Percentiles rank a stretch among this genome's conserved stretches.
These are phyloP conservation scores for Pelargonium fulgidum DNA, from an alignment of 441 rosid species.

Conservation along the genomic window DNA sequence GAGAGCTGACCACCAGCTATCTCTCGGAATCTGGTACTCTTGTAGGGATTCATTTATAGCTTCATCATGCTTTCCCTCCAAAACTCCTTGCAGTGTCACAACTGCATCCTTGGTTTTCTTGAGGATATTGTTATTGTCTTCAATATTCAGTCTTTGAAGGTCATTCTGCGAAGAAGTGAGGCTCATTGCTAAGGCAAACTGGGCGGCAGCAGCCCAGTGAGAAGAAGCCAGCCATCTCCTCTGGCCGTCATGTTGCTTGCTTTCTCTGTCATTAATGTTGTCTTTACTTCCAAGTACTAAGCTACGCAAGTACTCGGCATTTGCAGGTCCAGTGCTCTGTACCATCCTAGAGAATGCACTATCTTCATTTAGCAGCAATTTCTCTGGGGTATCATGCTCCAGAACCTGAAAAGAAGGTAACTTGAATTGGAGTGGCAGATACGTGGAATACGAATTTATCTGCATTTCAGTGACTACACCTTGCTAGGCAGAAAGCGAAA, in stretches of 20 bases:
- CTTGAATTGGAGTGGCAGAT: background rate
- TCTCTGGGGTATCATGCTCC: conserved; percentile 69
- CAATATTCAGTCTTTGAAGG: conserved; percentile 62
- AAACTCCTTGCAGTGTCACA: conserved; percentile 63
- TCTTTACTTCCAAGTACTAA: conserved; percentile 42
- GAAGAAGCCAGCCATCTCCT: conserved; percentile 86
- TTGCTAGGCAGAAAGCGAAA: background rate
- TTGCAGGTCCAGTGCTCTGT: conserved; percentile 86
- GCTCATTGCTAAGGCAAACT: conserved; percentile 78
- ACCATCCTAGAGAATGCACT: conserved; percentile 93
- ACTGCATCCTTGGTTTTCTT: conserved; percentile 88
- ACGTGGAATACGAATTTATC: background rate
- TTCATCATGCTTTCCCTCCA: conserved; percentile 81
- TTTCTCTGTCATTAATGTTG: conserved; percentile 21
- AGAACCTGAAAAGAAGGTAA: conserved; percentile 47
- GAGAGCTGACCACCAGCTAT: conserved; percentile 93
- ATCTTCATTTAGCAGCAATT: conserved; percentile 50
- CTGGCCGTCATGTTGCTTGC: conserved; percentile 36
- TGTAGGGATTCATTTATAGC: conserved; percentile 62
- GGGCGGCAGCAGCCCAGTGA: conserved; percentile 95
- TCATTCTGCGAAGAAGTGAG: conserved; percentile 85
- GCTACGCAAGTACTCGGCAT: conserved; percentile 76
- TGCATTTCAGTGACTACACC: background rate
- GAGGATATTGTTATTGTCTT: conserved; percentile 58
- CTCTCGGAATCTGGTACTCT: conserved; percentile 50